Base-by-base conservation (phyloP, 1,284 basidiomycete genomes). In the Papiliotrema nemorosa region DNA sequence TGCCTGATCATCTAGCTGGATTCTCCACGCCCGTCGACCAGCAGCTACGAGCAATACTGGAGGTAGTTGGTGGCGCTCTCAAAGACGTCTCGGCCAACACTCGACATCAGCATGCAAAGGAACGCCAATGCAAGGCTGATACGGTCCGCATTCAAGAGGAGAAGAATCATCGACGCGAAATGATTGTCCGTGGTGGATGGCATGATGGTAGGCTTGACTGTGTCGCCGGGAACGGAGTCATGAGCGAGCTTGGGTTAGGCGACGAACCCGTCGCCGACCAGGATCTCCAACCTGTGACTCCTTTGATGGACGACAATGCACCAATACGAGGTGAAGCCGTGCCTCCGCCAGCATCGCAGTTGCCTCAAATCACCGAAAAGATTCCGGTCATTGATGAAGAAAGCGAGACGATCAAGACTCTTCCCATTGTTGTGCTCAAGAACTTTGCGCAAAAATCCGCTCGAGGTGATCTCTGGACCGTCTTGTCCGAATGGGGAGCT, bases 31-130 rank as follows among this genome's bases (percentile, higher is more conserved):
- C 91, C 0, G 78, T 91, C n/a, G 80, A 84, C 31, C 86, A 90
- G 36, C 91, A 97, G 71, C 77, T 97, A 34, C 87, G 87, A 59
- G 82, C 87, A 62, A 84, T 97, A 35, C 80, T 98, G n/a, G 83
- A 85, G 48, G 84, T 91, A 9, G 86, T 88, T 14, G 83, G 82
- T 3, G 78, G 76, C 5, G 88, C 86, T 0, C 80, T 97, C 14
- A 82, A 83, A 54, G 76, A 81, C 20, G 84, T 89, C 31, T 69
- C 73, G 2, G 56, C 50, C 2, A 58, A 72, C 40, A 52, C 63
- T 2, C 60, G 62, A 21, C 47, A 68, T 22, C 44, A 83, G 55
- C 78, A 78, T n/a, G 73, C 77, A 35, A 66, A 76, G 18, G 69
- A 40, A 62, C 62, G 50, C 60, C 26, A 63, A 33, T 44, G 56